phyloP scores from a whole-genome alignment of 305 asterid species.

The Andrographis paniculata region DNA sequence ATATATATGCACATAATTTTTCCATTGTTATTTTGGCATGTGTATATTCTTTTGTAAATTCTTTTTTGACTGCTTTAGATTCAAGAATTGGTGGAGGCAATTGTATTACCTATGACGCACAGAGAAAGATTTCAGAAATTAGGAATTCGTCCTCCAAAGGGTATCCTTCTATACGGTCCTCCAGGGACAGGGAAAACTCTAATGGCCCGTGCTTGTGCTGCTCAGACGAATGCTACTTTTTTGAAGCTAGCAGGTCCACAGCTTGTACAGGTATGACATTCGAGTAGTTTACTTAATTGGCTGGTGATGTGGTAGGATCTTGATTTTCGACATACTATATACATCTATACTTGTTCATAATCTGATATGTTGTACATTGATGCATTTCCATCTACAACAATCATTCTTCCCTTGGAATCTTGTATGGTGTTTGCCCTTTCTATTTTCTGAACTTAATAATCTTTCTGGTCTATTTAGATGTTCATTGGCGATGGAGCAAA shows the following conservation, averaged over 20 bases:
- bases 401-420: too few relatives aligned
- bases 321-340: slow-evolving; percentile 47
- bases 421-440: too few relatives aligned
- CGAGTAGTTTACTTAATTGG: slow-evolving; percentile 41
- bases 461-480: slow-evolving; percentile 34
- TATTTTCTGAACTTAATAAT: too few relatives aligned
- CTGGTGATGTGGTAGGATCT: slow-evolving; percentile 36
- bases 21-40: too few relatives aligned
- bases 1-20: too few relatives aligned
- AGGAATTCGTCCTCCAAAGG: slow-evolving; percentile 79
- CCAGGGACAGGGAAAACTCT: slow-evolving; percentile 44
- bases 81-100: slow-evolving; percentile 87
- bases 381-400: too few relatives aligned
- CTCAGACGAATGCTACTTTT: slow-evolving; percentile 84
- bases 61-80: too few relatives aligned
- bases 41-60: too few relatives aligned
- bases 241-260: slow-evolving; percentile 97
- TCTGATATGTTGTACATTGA: too few relatives aligned
- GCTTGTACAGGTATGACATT: slow-evolving; percentile 57
- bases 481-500: slow-evolving; percentile 70
- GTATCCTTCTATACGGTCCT: slow-evolving; percentile 43
- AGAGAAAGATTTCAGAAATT: slow-evolving; percentile 78
- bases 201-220: slow-evolving; percentile 41
- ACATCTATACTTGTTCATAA: slow-evolving; percentile 58
- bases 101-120: slow-evolving; percentile 92